Evolutionary conservation across 176 grass and related monocot genomes (phyloP), one percentile per base, ranked within the genome.

Genomic region (Musa beccarii): DNA sequence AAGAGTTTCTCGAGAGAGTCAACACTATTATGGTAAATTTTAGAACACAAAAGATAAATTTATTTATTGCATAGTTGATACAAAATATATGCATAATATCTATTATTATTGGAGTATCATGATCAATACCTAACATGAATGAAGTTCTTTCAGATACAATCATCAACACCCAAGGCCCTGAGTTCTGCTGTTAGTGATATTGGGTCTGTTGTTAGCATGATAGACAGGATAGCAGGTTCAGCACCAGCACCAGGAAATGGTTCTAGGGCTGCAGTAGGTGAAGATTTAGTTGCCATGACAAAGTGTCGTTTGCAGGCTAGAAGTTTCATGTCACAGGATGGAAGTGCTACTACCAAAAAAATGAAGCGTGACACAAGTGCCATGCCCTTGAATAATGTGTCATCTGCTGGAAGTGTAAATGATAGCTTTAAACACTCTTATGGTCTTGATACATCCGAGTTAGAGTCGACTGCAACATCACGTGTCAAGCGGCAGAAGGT

Each of bases 281-380:
- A 99, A 71, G 95, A 99, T 80, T 81, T 99, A 75, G 95, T 99
- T 65, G 95, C 95, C 43, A 99, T 99, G 95, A 99, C 90, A 29
- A 99, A 94, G 84, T 99, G 95, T 28, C 88, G 95, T 43, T 78
- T 99, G 55, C 95, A 99, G 90, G 95, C 90, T 62, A 94, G 91
- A 82, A 93, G 91, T 76, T 91, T 94, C 85, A 87, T 93, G 74
- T 76, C 86, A 57, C 89, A 90, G 54, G 95, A 99, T 76, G 95
- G 95, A 53, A 86, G 79, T 80, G 81, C 87, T 59, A 76, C 90
- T 70, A 81, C 90, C 17, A 99, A 99, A 84, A 99, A 99, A 89
- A 99, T 99, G 82, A 99, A 99, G 75, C 86, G 95, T 66, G 91
- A 99, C 79, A 99, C 95, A 10, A 99, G 88, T 79, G 95, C 95